These are phyloP conservation scores for Solanum sejunctum DNA, from an alignment of 257 asterid species.

Conservation along the genomic window DNA sequence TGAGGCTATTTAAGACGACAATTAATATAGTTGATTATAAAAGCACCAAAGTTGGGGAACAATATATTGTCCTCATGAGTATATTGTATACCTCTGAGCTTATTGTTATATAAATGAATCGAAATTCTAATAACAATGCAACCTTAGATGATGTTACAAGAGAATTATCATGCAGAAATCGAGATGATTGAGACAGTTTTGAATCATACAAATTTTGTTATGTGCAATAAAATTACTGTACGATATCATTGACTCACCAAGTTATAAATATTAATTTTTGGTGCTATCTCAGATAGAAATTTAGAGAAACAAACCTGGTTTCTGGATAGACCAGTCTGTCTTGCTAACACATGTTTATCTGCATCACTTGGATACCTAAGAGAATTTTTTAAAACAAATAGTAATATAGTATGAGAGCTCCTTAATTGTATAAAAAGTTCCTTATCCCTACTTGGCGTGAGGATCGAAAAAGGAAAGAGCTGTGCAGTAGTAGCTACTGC, in stretches of 20 bases:
- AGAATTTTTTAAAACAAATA: constrained; percentile 16
- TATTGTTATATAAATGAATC: neutral
- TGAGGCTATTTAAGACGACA: too few species aligned
- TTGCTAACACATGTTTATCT: constrained; percentile 92
- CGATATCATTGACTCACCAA: neutral
- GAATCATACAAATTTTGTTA: neutral
- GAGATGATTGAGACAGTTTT: neutral
- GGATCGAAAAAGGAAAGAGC: constrained; percentile 28
- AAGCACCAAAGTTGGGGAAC: too few species aligned
- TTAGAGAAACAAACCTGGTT: constrained; percentile 46
- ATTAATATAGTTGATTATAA: too few species aligned
- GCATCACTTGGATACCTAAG: constrained; percentile 99
- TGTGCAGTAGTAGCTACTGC: neutral
- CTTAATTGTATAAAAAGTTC: constrained; percentile 29
- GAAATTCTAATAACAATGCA: neutral
- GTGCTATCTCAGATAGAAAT: neutral
- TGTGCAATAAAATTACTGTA: neutral
- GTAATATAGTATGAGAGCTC: constrained; percentile 41
- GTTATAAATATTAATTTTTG: neutral
- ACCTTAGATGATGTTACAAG: neutral
- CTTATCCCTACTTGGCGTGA: constrained; percentile 39
- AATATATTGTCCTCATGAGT: too few species aligned
- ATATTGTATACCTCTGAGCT: too few species aligned
- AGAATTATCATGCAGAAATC: neutral
- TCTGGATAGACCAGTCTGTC: constrained; percentile 97